Percentiles rank a stretch among this genome's conserved stretches.
Evolutionary conservation across 2,329 filamentous ascomycete genomes (phyloP).

Genomic region (Pestalotiopsis sp.): DNA sequence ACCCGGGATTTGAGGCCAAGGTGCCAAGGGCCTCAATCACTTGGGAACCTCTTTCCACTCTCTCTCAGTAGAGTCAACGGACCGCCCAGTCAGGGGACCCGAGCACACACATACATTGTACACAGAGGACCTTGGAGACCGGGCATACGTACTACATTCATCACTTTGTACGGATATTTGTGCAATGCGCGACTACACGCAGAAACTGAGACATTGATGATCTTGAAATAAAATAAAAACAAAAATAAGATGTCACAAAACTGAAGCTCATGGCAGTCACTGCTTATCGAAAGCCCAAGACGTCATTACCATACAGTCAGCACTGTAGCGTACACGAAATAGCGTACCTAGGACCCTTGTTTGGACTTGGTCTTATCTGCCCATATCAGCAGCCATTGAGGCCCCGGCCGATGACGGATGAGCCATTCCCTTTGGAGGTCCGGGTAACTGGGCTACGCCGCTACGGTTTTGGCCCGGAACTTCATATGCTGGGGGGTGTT

Average conservation of each 20-base stretch:
- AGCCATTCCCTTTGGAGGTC: neutral
- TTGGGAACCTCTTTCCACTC: neutral
- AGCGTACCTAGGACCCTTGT: neutral
- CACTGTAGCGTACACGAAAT: neutral
- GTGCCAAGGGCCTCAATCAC: neutral
- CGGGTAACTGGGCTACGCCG: neutral
- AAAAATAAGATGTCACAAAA: neutral
- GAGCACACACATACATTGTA: neutral
- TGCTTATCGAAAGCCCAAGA: slow-evolving; percentile 1
- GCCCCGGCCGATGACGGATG: slow-evolving; percentile 7
- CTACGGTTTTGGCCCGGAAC: neutral
- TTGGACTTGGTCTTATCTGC: neutral
- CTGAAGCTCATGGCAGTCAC: neutral
- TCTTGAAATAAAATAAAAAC: neutral
- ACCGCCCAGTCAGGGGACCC: neutral
- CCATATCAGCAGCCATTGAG: slow-evolving; percentile 3
- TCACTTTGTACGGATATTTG: neutral
- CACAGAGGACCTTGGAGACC: neutral
- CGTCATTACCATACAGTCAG: slow-evolving; percentile 1
- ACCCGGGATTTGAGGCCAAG: neutral
- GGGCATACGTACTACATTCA: neutral
- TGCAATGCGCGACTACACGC: neutral
- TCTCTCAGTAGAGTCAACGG: neutral
- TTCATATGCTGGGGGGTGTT: neutral
- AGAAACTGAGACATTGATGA: neutral